Evolutionary conservation across 1,139 yeast species (phyloP).

Genomic region (Pichia sp.): DNA sequence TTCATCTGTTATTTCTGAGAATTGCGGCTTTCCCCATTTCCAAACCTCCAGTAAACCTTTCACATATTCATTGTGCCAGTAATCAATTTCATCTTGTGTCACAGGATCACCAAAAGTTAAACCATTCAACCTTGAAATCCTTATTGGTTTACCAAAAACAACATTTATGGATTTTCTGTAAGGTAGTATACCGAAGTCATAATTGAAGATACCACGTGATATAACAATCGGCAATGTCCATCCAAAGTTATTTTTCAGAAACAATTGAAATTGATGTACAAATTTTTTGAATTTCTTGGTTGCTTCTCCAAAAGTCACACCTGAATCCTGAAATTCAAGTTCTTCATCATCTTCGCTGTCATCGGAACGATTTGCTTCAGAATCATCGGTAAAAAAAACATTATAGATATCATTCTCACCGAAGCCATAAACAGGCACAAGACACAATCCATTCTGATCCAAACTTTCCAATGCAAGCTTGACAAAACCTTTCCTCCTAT

Average conservation of each 20-base stretch:
- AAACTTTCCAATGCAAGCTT: constrained; percentile 67
- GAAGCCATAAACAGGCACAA: constrained; percentile 88
- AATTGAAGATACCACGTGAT: constrained; percentile 89
- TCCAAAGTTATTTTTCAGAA: constrained; percentile 67
- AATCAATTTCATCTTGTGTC: constrained; percentile 49
- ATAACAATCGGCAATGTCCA: constrained; percentile 89
- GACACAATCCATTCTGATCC: constrained; percentile 54
- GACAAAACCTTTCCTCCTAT: constrained; percentile 82
- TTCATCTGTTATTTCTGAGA: constrained; percentile 23
- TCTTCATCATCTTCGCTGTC: constrained; percentile 8
- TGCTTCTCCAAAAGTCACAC: neutral
- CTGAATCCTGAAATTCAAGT: constrained; percentile 7
- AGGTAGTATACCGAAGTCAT: constrained; percentile 88
- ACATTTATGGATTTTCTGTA: constrained; percentile 76
- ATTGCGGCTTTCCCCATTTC: constrained; percentile 63
- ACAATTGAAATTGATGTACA: constrained; percentile 46
- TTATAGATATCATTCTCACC: constrained; percentile 60
- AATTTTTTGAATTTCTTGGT: neutral
- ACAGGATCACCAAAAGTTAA: constrained; percentile 38
- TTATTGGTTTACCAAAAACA: constrained; percentile 77
- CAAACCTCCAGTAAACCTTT: constrained; percentile 62
- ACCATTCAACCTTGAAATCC: constrained; percentile 24
- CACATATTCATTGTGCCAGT: constrained; percentile 71
- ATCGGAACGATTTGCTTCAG: constrained; percentile 7
- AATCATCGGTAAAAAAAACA: constrained; percentile 25